phyloP scores from a whole-genome alignment of 257 asterid species.

The Linaria vulgaris region DNA sequence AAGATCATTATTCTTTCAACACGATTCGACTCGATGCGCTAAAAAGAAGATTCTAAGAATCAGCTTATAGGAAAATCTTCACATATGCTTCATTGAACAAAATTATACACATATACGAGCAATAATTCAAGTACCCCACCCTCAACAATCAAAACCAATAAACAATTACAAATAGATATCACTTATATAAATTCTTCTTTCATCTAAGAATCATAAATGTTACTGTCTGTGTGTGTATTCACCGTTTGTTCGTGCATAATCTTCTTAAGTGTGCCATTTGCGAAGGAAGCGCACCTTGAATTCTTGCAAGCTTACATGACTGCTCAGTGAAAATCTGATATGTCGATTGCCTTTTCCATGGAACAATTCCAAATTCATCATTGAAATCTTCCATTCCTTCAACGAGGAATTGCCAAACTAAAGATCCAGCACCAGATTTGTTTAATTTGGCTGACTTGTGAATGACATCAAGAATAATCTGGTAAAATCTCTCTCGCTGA shows the following conservation, averaged over 20 bases:
- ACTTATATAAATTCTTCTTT: too few relatives aligned
- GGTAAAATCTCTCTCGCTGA: slow-evolving; percentile 63
- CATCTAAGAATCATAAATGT: too few relatives aligned
- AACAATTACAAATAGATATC: too few relatives aligned
- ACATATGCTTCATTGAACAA: too few relatives aligned
- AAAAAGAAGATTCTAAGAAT: too few relatives aligned
- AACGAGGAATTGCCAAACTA: slow-evolving; percentile 89
- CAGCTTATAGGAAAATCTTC: too few relatives aligned
- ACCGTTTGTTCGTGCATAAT: slow-evolving; percentile 48
- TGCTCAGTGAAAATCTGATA: slow-evolving; percentile 73
- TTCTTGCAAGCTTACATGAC: slow-evolving; percentile 76
- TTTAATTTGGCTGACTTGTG: slow-evolving; percentile 69
- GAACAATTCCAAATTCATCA: slow-evolving; percentile 90
- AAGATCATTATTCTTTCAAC: too few relatives aligned
- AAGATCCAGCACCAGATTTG: slow-evolving; percentile 78
- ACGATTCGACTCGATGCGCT: too few relatives aligned
- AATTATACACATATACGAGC: too few relatives aligned
- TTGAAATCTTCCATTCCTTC: slow-evolving; percentile 87
- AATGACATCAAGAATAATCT: slow-evolving; percentile 67
- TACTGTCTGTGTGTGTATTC: background rate
- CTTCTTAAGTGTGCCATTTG: slow-evolving; percentile 61
- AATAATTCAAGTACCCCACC: too few relatives aligned
- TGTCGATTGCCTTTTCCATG: slow-evolving; percentile 70
- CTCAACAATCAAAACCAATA: too few relatives aligned
- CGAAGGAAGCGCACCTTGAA: slow-evolving; percentile 86